phyloP scores from a whole-genome alignment of 495 filamentous ascomycete genomes.

The Massariosphaeria phaeospora region DNA sequence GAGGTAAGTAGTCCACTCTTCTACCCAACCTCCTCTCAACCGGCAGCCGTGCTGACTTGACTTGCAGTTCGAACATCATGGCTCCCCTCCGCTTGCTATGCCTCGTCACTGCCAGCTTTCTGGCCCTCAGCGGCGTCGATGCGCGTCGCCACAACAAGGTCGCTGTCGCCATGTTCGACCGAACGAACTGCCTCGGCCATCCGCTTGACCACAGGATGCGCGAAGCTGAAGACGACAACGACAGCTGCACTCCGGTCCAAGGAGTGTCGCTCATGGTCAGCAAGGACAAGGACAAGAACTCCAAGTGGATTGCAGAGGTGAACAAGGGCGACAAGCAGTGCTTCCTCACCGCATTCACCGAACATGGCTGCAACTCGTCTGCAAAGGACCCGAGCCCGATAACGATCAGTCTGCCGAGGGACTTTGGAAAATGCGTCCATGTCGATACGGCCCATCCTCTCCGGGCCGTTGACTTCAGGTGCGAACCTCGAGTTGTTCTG shows the following conservation, averaged over 20 bases:
- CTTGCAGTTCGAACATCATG: too few relatives aligned
- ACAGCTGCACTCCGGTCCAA: slow-evolving; percentile 4
- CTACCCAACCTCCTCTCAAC: not conserved
- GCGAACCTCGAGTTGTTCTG: not conserved
- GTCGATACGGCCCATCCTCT: not conserved
- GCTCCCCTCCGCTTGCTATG: slow-evolving; percentile 1
- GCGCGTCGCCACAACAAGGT: slow-evolving; percentile 7
- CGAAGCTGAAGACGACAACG: slow-evolving; percentile 1
- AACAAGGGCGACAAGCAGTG: not conserved
- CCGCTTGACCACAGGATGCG: not conserved
- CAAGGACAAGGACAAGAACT: slow-evolving; percentile 6
- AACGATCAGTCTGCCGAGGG: not conserved
- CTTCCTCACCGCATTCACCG: not conserved
- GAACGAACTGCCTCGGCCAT: slow-evolving; percentile 1
- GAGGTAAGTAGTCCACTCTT: too few relatives aligned
- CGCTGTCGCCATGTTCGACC: slow-evolving; percentile 1
- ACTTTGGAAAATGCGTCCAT: not conserved
- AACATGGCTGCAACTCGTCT: not conserved
- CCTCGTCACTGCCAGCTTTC: not conserved
- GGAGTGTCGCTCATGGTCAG: slow-evolving; percentile 1
- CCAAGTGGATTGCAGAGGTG: not conserved
- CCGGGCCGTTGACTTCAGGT: slow-evolving; percentile 5
- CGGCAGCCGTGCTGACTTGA: too few relatives aligned
- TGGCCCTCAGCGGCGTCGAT: slow-evolving; percentile 2
- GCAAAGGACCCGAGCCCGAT: not conserved